phyloP scores from a whole-genome alignment of 768 basidiomycete species.

The Heimioporus sp. region DNA sequence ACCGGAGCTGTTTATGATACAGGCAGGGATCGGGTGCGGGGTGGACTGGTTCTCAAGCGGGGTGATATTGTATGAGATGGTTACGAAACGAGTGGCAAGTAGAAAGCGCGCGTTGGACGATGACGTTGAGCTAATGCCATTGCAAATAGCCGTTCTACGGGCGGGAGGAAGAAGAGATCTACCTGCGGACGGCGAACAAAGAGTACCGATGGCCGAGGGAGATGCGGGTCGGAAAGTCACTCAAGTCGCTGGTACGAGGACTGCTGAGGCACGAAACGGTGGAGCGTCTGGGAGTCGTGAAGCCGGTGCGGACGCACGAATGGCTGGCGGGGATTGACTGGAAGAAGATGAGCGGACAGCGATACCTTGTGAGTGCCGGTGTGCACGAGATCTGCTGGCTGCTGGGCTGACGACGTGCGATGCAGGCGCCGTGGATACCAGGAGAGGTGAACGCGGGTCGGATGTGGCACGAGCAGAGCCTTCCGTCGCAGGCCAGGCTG shows the following conservation, averaged over 20 bases:
- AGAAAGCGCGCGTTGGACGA: background rate
- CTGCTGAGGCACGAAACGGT: slow-evolving; percentile 39
- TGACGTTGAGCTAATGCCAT: background rate
- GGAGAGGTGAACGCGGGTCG: slow-evolving; percentile 21
- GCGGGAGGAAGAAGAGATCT: slow-evolving; percentile 25
- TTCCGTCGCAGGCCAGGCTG: slow-evolving; percentile 37
- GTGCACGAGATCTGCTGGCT: too few species aligned
- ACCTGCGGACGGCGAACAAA: slow-evolving; percentile 25
- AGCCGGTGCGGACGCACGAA: slow-evolving; percentile 38
- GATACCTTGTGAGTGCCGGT: slow-evolving; percentile 50
- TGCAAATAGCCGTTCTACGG: slow-evolving; percentile 26
- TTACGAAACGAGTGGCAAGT: slow-evolving; percentile 36
- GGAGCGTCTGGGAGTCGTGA: slow-evolving; percentile 39
- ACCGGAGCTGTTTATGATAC: slow-evolving; percentile 41
- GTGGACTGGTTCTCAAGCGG: slow-evolving; percentile 61
- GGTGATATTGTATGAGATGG: slow-evolving; percentile 52
- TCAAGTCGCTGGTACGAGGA: slow-evolving; percentile 41
- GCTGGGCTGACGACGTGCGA: slow-evolving; percentile 5
- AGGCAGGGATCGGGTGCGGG: slow-evolving; percentile 24
- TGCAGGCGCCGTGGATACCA: slow-evolving; percentile 45
- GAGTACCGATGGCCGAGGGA: slow-evolving; percentile 40
- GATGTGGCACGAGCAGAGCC: slow-evolving; percentile 37
- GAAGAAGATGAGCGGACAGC: slow-evolving; percentile 41
- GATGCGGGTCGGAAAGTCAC: slow-evolving; percentile 35
- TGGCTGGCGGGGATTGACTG: slow-evolving; percentile 50